Conservation (phyloP, 768 basidiomycete genomes). For the Pleurotus cornucopiae region DNA sequence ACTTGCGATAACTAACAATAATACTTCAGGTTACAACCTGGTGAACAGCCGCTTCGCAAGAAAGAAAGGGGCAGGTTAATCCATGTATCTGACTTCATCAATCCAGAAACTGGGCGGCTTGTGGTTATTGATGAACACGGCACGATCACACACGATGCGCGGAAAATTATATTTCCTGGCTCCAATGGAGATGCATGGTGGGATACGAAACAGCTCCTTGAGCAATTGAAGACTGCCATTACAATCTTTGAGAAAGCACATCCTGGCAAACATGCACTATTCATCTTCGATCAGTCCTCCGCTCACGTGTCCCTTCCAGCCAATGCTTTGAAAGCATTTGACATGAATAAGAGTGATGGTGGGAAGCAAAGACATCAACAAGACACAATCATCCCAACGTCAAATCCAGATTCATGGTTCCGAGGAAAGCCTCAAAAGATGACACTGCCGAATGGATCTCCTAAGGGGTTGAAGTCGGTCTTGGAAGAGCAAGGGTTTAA, state of each 20-base stretch:
- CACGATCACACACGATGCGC: constrained; percentile 22
- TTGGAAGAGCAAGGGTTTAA: constrained; percentile 24
- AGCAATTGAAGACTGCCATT: constrained; percentile 28
- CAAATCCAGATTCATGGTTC: constrained; percentile 19
- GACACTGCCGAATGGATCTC: constrained; percentile 12
- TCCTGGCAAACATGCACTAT: constrained; percentile 25
- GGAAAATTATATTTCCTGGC: constrained; percentile 32
- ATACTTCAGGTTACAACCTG: constrained; percentile 18
- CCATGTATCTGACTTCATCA: constrained; percentile 38
- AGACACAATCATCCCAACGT: constrained; percentile 23
- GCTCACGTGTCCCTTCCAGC: constrained; percentile 28
- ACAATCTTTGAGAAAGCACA: constrained; percentile 30
- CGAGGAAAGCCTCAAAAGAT: constrained; percentile 12
- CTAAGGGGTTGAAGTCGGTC: constrained; percentile 29
- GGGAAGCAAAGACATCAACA: constrained; percentile 23
- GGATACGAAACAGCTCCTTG: constrained; percentile 29
- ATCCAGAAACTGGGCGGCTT: constrained; percentile 26
- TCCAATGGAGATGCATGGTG: constrained; percentile 32
- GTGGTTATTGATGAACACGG: constrained; percentile 20
- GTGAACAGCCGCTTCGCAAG: constrained; percentile 21
- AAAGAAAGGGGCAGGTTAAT: constrained; percentile 31
- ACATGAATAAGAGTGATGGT: constrained; percentile 26
- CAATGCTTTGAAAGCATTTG: constrained; percentile 27
- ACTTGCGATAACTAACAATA: constrained; percentile 12
- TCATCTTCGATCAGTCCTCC: constrained; percentile 40